Evolutionary conservation across 2,329 filamentous ascomycete genomes (phyloP).

Genomic region (Cladophialophora exuberans): DNA sequence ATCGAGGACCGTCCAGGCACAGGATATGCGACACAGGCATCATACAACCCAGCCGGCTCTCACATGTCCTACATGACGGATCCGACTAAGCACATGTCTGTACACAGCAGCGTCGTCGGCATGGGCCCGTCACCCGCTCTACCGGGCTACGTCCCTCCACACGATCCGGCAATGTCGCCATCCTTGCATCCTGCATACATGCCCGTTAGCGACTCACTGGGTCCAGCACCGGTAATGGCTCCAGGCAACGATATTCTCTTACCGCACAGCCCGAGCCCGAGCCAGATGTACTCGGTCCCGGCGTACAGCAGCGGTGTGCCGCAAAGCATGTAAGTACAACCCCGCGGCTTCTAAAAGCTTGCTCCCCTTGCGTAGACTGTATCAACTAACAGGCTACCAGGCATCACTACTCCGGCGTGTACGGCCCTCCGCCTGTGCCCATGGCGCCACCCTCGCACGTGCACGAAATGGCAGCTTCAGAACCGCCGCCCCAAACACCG

Average conservation of each 20-base stretch:
- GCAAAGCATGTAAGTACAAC: constrained; percentile 14
- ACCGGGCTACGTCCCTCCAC: constrained; percentile 22
- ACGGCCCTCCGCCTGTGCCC: too few species aligned
- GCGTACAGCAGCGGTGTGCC: constrained; percentile 12
- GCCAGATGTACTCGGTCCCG: constrained; percentile 16
- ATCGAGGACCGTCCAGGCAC: constrained; percentile 14
- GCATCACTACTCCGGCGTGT: constrained; percentile 10
- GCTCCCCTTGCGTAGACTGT: background rate
- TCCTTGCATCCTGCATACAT: constrained; percentile 12
- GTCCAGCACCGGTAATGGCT: background rate
- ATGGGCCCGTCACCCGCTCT: constrained; percentile 14
- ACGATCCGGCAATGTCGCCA: constrained; percentile 21
- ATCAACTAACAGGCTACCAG: constrained; percentile 3
- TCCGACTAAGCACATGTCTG: constrained; percentile 23
- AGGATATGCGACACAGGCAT: constrained; percentile 6
- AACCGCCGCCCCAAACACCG: background rate
- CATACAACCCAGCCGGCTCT: constrained; percentile 1
- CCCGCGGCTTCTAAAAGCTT: background rate
- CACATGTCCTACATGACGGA: constrained; percentile 22
- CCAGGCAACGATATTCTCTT: constrained; percentile 3
- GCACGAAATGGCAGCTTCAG: constrained; percentile 21
- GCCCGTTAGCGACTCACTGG: constrained; percentile 17
- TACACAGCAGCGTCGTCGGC: constrained; percentile 22
- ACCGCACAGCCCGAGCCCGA: constrained; percentile 17
- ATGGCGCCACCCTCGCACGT: constrained; percentile 7